Evolutionary conservation across 2,329 filamentous ascomycete genomes (phyloP), one percentile per base, ranked within the genome.

Genomic region (Beauveria australis): DNA sequence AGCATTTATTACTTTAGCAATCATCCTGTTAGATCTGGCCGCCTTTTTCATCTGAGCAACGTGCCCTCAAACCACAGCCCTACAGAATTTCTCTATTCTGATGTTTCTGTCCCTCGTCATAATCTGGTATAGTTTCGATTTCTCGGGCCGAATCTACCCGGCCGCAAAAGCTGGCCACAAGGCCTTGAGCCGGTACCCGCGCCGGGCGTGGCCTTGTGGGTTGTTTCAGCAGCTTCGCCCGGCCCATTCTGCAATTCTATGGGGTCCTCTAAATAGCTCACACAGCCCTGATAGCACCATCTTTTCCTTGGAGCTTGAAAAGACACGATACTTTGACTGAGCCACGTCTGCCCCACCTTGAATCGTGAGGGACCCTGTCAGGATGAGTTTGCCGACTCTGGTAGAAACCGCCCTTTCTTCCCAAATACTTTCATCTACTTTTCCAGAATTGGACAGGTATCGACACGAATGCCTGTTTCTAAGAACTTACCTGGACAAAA

Each of bases 231-330:
- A 43, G 28, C 56, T 59, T 40, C 47, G 47, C 47, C 56, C 56
- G 56, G 47, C 56, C 56, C 37, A 52, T 59, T 52, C 40, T 59
- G 55, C 55, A 43, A 26, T 43, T 47, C 26, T 10, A 24, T 51
- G 55, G 46, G 55, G 24, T 24, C 28, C 40, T 24, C 22, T 19
- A n/a, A n/a, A n/a, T n/a, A 4, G 10, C 52, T 43, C 4, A 33
- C 30, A 33, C 4, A 14, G 12, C 10, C 30, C 30, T 12, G 30
- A 14, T 14, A 33, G 30, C 10, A 33, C 30, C 30, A 33, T 33
- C 4, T 33, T 33, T 33, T 33, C 10, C 5, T 3, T 5, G 10
- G 30, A 10, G 10, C 30, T 5, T 14, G 30, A 47, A 51, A 33
- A 41, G 44, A 49, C 46, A 22, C 33, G 22, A 44, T 44, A 33